phyloP scores from a whole-genome alignment of 2,329 filamentous ascomycete genomes.

The Xylariaceae sp. region DNA sequence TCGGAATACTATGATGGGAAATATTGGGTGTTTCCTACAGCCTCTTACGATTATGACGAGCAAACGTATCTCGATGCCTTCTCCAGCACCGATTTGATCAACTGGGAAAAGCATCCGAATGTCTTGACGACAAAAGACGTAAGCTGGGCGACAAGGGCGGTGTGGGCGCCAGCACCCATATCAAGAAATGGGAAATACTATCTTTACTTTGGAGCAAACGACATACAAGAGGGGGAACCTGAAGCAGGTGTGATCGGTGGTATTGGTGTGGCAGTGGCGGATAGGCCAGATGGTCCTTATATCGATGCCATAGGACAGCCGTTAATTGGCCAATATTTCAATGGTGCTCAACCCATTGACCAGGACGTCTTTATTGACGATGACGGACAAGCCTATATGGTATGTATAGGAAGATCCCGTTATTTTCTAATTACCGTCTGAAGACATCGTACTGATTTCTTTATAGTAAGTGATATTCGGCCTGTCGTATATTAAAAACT shows the following conservation, averaged over 20 bases:
- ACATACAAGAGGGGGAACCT: conserved; percentile 37
- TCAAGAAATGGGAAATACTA: conserved; percentile 44
- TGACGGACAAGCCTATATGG: conserved; percentile 39
- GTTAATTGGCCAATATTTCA: conserved; percentile 42
- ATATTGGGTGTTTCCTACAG: conserved; percentile 50
- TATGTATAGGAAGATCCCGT: too few relatives aligned
- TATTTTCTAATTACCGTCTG: too few relatives aligned
- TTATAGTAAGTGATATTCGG: too few relatives aligned
- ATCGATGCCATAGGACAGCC: conserved; percentile 41
- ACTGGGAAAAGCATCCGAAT: conserved; percentile 46
- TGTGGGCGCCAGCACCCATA: conserved; percentile 49
- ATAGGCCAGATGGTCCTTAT: conserved; percentile 39
- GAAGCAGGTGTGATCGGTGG: conserved; percentile 34
- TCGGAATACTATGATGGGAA: conserved; percentile 42
- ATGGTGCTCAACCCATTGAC: conserved; percentile 48
- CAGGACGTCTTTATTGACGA: conserved; percentile 44
- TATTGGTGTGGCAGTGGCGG: conserved; percentile 41
- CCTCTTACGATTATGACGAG: conserved; percentile 41
- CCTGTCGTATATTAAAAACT: too few relatives aligned
- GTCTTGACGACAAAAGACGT: conserved; percentile 40
- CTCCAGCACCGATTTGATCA: conserved; percentile 46
- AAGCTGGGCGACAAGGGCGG: conserved; percentile 43
- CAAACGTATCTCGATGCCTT: conserved; percentile 52
- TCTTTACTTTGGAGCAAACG: conserved; percentile 51
- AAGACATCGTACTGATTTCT: too few relatives aligned